Evolutionary conservation across 2,329 filamentous ascomycete genomes (phyloP), one percentile per base, ranked within the genome.

Genomic region (Venturia effusa): DNA sequence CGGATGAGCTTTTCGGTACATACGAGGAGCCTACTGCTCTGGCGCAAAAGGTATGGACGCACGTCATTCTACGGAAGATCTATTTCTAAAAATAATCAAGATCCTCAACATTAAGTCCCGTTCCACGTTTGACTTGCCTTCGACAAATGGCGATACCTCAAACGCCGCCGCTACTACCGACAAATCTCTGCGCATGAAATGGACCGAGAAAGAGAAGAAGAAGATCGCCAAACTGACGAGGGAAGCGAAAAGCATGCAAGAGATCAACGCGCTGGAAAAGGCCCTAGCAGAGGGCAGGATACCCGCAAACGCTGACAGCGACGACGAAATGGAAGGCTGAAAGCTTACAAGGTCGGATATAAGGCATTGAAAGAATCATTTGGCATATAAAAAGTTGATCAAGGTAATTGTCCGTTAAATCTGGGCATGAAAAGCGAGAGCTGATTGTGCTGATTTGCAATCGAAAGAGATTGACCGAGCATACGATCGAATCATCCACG

Each of bases 211-310:
- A 72, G 94, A 99, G 82, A 89, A 88, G 80, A 88, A 88, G 80
- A 84, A 85, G 67, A 84, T 97, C 66, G 87, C 95, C 77, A 88
- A 91, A 71, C 82, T 93, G 78, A 96, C 99, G 75, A 86, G 86
- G 76, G 90, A 90, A 71, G 93, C 94, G 6, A 92, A 88, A 74
- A 96, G 88, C 71, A 75, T 99, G 71, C 88, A 92, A 69, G 94
- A 97, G 78, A 95, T 99, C 73, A 88, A 90, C 64, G 83, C 85
- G 68, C 75, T 99, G 72, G 94, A 99, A 80, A 96, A 93, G 79
- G 90, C 94, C 75, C 78, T 97, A 68, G 89, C 90, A 67, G 93
- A 97, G 75, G 94, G 94, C 1, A 82, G 89, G 71, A 82, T 97
- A 74, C 93, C 93, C 2, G 81, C 83, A 40, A 89, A 86, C 34